Evolutionary conservation across 768 basidiomycete species (phyloP).

Genomic region (Hemileccinum impolitum): DNA sequence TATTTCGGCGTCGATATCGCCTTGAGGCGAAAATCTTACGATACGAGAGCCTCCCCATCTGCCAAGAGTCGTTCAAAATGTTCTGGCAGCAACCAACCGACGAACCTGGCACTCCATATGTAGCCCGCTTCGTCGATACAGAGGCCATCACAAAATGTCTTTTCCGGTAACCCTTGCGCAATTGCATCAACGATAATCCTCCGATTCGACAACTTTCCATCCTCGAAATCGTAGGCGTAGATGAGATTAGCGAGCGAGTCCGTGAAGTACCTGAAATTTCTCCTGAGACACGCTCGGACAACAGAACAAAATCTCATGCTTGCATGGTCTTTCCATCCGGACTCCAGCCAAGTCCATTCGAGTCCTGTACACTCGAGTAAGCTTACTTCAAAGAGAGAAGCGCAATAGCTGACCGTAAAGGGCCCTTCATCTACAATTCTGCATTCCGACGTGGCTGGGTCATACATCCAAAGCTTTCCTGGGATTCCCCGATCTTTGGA

Average conservation of each 20-base stretch:
- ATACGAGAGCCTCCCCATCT: slow-evolving; percentile 67
- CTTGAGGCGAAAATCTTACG: slow-evolving; percentile 52
- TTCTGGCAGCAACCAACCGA: slow-evolving; percentile 20
- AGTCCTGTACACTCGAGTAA: slow-evolving; percentile 8
- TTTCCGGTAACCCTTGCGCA: slow-evolving; percentile 46
- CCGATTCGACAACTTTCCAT: slow-evolving; percentile 54
- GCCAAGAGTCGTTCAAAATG: background rate
- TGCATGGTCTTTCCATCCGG: slow-evolving; percentile 19
- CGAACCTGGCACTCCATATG: slow-evolving; percentile 58
- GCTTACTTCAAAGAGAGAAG: slow-evolving; percentile 1
- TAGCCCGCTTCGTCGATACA: slow-evolving; percentile 62
- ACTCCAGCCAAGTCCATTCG: slow-evolving; percentile 23
- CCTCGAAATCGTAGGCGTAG: slow-evolving; percentile 51
- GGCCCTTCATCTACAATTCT: slow-evolving; percentile 57
- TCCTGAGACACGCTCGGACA: slow-evolving; percentile 9
- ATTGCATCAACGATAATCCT: slow-evolving; percentile 57
- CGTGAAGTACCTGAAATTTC: slow-evolving; percentile 58
- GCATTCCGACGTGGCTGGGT: slow-evolving; percentile 47
- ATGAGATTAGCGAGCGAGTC: slow-evolving; percentile 65
- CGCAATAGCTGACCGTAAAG: slow-evolving; percentile 50
- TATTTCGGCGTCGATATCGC: slow-evolving; percentile 53
- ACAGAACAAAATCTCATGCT: slow-evolving; percentile 5
- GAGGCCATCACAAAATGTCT: slow-evolving; percentile 61
- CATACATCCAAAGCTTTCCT: slow-evolving; percentile 58
- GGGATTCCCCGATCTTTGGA: slow-evolving; percentile 48